A percentile compares a stretch with the other conserved stretches of the same genome.
These are phyloP conservation scores for Austroboletus festivus DNA, from an alignment of 768 basidiomycete genomes.

Conservation along the genomic window DNA sequence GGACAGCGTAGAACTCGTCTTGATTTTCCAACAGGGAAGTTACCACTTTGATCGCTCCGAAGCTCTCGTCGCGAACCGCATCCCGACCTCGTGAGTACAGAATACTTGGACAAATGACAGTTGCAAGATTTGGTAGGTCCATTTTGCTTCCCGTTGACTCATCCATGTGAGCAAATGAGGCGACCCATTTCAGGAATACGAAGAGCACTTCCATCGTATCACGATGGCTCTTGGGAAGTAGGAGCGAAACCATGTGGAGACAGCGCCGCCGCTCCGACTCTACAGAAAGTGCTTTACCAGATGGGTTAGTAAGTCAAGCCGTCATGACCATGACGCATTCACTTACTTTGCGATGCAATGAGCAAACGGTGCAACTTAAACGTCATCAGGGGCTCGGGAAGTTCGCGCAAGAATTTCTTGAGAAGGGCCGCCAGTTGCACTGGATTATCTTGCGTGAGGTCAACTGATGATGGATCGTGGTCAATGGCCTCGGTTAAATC, in stretches of 20 bases:
- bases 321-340: not conserved
- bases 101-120: slow-evolving; percentile 97
- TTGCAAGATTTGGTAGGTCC: slow-evolving; percentile 94
- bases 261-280: slow-evolving; percentile 78
- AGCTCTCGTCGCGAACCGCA: slow-evolving; percentile 89
- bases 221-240: slow-evolving; percentile 90
- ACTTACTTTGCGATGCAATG: slow-evolving; percentile 84
- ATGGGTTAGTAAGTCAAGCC: slow-evolving; percentile 10
- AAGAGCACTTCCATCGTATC: slow-evolving; percentile 98
- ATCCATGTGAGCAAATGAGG: slow-evolving; percentile 97
- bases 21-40: slow-evolving; percentile 87
- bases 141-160: slow-evolving; percentile 98
- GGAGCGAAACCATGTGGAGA: slow-evolving; percentile 79
- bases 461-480: slow-evolving; percentile 88
- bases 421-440: slow-evolving; percentile 95
- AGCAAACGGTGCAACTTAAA: slow-evolving; percentile 89
- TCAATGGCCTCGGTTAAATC: slow-evolving; percentile 92
- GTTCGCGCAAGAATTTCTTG: slow-evolving; percentile 94
- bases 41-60: slow-evolving; percentile 80
- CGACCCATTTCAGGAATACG: slow-evolving; percentile 99
- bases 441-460: slow-evolving; percentile 90
- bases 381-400: slow-evolving; percentile 95
- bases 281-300: slow-evolving; percentile 56
- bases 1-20: slow-evolving; percentile 95
- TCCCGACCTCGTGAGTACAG: slow-evolving; percentile 86